Evolutionary conservation across 768 basidiomycete species (phyloP), one percentile per base, ranked within the genome.

Genomic region (Multifurca ochricompacta): DNA sequence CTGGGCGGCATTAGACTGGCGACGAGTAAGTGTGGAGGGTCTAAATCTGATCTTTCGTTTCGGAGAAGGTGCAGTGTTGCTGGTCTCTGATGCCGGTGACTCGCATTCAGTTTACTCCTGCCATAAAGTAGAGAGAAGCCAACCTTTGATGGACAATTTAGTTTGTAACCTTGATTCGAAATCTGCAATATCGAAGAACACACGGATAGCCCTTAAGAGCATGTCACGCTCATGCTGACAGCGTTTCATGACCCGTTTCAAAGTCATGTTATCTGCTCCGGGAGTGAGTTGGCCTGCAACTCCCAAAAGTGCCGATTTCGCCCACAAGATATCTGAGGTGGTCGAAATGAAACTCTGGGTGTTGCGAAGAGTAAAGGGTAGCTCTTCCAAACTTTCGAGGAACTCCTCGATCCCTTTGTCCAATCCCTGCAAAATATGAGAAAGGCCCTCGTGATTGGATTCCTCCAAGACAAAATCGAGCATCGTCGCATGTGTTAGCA

Each of bases 341-440:
- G 30, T 46, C 8, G 51, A 42, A 21, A 57, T 48, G 18, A 51
- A 47, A 28, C 45, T 37, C n/a, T 28, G 32, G 39, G 32, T 42
- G 40, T 42, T 57, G 8, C 56, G 50, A 30, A 57, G 39, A 3
- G 25, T 51, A 21, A 52, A 48, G 13, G 56, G 50, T 4, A 57
- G 11, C 4, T 9, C 3, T 2, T 57, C 56, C 27, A 52, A 28
- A 11, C 23, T 19, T 18, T 36, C 51, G 37, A 57, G 32, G 32
- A 57, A 57, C 7, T 57, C 56, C 1, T 57, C 56, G 16, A 57
- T 28, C 7, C 56, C 56, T n/a, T 34, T 34, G 34, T 47, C 50
- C 39, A 57, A 11, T 32, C 56, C 49, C 16, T 36, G 45, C 39
- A 57, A 19, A 30, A 52, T 57, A 16, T 48, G 31, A 35, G 45